Evolutionary conservation across 2,329 filamentous ascomycete species (phyloP).

Genomic region (Ascochyta clinopodiicola): DNA sequence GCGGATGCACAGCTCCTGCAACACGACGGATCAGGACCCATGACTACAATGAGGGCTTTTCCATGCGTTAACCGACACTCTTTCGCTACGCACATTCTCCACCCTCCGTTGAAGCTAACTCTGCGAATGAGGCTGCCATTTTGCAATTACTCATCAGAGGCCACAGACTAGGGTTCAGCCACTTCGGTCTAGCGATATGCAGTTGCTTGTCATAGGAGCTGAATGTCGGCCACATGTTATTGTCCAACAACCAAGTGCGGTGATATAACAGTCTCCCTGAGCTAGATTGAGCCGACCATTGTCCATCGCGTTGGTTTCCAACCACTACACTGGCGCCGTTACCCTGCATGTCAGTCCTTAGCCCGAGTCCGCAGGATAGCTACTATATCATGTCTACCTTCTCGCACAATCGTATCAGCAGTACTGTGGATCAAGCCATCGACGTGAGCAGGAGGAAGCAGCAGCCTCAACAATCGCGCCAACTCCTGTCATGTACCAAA

Average conservation of each 20-base stretch:
- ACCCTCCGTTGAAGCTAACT: conserved; percentile 22
- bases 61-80: conserved; percentile 24
- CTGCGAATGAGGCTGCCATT: conserved; percentile 38
- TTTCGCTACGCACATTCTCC: conserved; percentile 23
- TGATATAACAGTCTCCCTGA: conserved; percentile 5
- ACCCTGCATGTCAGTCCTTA: conserved; percentile 20
- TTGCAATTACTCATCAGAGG: conserved; percentile 26
- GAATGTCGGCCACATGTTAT: background rate
- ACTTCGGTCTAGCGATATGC: conserved; percentile 14
- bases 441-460: conserved; percentile 42
- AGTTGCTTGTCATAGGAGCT: conserved; percentile 8
- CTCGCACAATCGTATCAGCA: conserved; percentile 22
- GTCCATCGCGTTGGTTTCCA: conserved; percentile 25
- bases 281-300: background rate
- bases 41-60: conserved; percentile 30
- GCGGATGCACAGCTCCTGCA: conserved; percentile 35
- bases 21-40: conserved; percentile 31
- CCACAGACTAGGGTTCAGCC: conserved; percentile 8
- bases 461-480: conserved; percentile 51
- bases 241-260: background rate
- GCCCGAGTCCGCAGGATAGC: conserved; percentile 13
- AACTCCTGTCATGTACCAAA: conserved; percentile 57
- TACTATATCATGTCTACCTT: conserved; percentile 22
- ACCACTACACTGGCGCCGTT: conserved; percentile 15
- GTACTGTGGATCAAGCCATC: conserved; percentile 17